Percentiles rank a stretch among this genome's conserved stretches.
These are phyloP conservation scores for Pseudocercospora cruenta DNA, from an alignment of 2,329 filamentous ascomycete genomes.

Conservation along the genomic window DNA sequence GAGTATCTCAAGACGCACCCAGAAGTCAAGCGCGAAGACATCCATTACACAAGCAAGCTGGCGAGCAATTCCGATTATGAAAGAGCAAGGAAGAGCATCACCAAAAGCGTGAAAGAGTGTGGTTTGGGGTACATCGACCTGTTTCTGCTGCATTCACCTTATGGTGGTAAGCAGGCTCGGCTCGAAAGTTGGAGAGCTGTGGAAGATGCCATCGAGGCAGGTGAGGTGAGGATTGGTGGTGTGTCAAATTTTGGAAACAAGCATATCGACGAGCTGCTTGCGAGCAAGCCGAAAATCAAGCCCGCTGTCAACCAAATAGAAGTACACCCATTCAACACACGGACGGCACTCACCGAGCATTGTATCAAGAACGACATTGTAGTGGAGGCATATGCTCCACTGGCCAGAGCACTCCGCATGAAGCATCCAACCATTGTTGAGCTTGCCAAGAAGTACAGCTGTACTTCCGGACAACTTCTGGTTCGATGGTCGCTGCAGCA, in stretches of 20 bases:
- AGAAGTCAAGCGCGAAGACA: slow-evolving; percentile 64
- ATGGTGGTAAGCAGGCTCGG: slow-evolving; percentile 70
- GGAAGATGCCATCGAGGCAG: slow-evolving; percentile 73
- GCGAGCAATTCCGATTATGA: slow-evolving; percentile 69
- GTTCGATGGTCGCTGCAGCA: slow-evolving; percentile 80
- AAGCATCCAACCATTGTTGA: slow-evolving; percentile 64
- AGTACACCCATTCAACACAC: slow-evolving; percentile 80
- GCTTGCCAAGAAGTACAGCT: slow-evolving; percentile 69
- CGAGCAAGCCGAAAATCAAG: slow-evolving; percentile 61
- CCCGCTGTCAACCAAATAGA: slow-evolving; percentile 82
- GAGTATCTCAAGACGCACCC: slow-evolving; percentile 33
- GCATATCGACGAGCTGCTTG: slow-evolving; percentile 72
- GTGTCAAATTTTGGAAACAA: slow-evolving; percentile 79
- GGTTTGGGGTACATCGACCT: slow-evolving; percentile 77
- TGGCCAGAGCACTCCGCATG: slow-evolving; percentile 73
- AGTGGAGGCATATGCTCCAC: slow-evolving; percentile 78
- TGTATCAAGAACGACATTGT: slow-evolving; percentile 69
- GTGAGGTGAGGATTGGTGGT: slow-evolving; percentile 71
- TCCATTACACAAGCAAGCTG: slow-evolving; percentile 82
- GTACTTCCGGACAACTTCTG: slow-evolving; percentile 73
- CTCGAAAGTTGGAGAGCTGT: slow-evolving; percentile 76
- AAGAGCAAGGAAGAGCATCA: slow-evolving; percentile 68
- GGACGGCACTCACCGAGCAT: slow-evolving; percentile 65
- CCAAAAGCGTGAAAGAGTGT: slow-evolving; percentile 64
- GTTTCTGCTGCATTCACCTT: slow-evolving; percentile 78